Base-by-base conservation (phyloP, 352 stramenopile species). In the Phytophthora europaea region DNA sequence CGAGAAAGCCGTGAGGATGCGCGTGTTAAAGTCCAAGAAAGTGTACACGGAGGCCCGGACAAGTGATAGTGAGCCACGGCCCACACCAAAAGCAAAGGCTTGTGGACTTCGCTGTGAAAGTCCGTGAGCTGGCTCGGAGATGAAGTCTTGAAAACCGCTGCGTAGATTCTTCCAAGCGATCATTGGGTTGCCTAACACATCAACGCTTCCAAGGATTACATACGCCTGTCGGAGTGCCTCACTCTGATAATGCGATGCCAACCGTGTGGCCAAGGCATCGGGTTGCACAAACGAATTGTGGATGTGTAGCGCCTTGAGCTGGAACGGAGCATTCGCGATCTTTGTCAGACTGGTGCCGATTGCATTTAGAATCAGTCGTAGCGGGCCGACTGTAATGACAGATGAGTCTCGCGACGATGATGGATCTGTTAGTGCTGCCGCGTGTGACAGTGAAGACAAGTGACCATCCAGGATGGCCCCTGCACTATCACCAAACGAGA, bases 131-230 rank as follows among this genome's bases (percentile, higher is more conserved):
- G 90, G 90, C 43, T 97, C 89, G 10, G 85, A 89, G 38, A 97
- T 85, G 50, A 97, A 97, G 33, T 95, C 84, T 40, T 91, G 83
- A 61, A 97, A 92, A 2, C 90, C 90, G 40, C 79, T 84, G 56
- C 85, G 85, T 40, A 97, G 40, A 52, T 97, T 97, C 43, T 91
- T 88, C 90, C 90, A 97, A 47, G 89, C 90, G 61, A 96, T 90
- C 83, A 97, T 94, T 12, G 91, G 91, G 65, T 97, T 97, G 48
- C 91, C 91, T 6, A 97, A 77, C 16, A 97, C 89, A 50, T 97
- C 91, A 28, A 97, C 91, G 74, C 88, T 95, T 34, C 91, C 91
- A 1, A 97, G 70, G 45, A 97, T 94, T 34, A 97, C 88, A 51
- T 97, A 97, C 4, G 91, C 91, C 61, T 97, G 91, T 9, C 91